phyloP scores from a whole-genome alignment of 352 stramenopile genomes.

The Poterioochromonas sp. region DNA sequence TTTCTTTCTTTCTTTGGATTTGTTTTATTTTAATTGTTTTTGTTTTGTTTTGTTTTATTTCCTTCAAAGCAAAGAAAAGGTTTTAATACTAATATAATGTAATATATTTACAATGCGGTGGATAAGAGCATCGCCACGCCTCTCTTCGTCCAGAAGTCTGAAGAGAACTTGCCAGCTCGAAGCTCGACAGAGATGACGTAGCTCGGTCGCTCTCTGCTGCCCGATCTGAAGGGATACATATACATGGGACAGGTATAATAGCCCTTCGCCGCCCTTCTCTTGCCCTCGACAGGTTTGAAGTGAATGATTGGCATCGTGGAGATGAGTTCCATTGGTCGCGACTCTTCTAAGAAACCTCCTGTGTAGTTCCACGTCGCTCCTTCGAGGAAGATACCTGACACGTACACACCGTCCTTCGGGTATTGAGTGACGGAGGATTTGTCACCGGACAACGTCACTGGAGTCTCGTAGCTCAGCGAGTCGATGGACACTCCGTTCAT shows the following conservation, averaged over 20 bases:
- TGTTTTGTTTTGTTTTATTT: no score
- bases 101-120: constrained; percentile 42
- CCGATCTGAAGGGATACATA: constrained; percentile 81
- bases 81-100: no score
- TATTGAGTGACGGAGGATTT: constrained; percentile 43
- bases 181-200: constrained; percentile 88
- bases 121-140: constrained; percentile 82
- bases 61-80: no score
- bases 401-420: constrained; percentile 74
- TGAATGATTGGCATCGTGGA: constrained; percentile 80
- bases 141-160: constrained; percentile 82
- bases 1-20: no score
- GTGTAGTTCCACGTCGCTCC: constrained; percentile 71
- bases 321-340: constrained; percentile 75
- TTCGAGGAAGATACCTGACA: constrained; percentile 74
- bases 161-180: constrained; percentile 68
- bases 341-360: constrained; percentile 63
- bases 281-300: constrained; percentile 85
- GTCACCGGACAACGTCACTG: constrained; percentile 57
- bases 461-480: constrained; percentile 84
- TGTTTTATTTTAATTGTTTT: no score
- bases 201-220: constrained; percentile 79
- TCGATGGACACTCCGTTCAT: constrained; percentile 90
- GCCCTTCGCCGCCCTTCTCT: constrained; percentile 80
- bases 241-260: constrained; percentile 88